Evolutionary conservation across 805 yeast species (phyloP), one percentile per base, ranked within the genome.

Genomic region (Saccharomycopsis selenospora): DNA sequence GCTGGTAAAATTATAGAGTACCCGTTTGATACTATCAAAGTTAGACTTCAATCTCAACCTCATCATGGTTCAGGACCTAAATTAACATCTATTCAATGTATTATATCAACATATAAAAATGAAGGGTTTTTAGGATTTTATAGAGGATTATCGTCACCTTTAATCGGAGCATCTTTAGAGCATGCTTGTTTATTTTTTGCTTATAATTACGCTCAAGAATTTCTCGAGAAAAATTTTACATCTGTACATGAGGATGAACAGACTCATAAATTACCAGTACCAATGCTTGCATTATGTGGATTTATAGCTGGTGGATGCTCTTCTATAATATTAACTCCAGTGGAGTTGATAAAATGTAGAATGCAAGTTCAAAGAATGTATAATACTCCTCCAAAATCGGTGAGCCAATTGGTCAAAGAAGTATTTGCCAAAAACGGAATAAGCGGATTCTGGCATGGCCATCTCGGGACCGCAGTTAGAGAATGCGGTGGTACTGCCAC

Each of bases 401-500:
- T 68, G 41, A 36, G 62, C 5, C 61, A 68, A 30, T 67, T 78
- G 17, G 58, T 77, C 20, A 53, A 55, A 33, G 62, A 66, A 3
- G 70, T 85, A 0, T 57, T 77, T 17, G 55, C 57, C 14, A 64
- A 69, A 2, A 69, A 72, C 13, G 96, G 97, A 0, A 4, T 86
- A 0, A 40, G 56, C 7, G 96, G 96, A 0, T 70, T 90, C 52
- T 90, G 96, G 95, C 77, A 77, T 54, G 98, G 98, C 1, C 89
- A 89, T 56, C 68, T 80, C 0, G 81, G 93, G 18, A 90, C 98
- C 0, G 66, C 87, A 43, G 54, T 85, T 2, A 74, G 97, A 57
- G 98, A 90, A 61, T 74, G 86, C 33, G 82, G 89, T 25, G 97
- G 97, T 5, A 85, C 96, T 1, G 86, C 95, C 3, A 81, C 91